Percentiles rank a stretch among this genome's conserved stretches.
Evolutionary conservation across 2,329 filamentous ascomycete species (phyloP).

Genomic region (Capronia coronata): DNA sequence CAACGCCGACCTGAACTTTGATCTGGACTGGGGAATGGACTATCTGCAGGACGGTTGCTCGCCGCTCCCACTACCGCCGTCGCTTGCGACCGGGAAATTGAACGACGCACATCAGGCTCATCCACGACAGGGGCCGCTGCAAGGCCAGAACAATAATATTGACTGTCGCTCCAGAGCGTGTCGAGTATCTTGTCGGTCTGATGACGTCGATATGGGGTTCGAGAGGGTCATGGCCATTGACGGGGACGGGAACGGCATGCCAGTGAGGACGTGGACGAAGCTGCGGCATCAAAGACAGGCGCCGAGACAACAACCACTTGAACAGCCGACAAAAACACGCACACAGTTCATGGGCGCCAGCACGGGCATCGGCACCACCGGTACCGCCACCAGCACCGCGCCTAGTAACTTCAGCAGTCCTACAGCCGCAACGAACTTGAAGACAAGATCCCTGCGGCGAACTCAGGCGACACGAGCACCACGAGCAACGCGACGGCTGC

Average conservation of each 20-base stretch:
- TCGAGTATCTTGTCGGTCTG: background rate
- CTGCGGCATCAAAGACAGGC: too few relatives aligned
- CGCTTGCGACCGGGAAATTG: slow-evolving; percentile 6
- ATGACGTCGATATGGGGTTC: slow-evolving; percentile 10
- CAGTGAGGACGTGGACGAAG: background rate
- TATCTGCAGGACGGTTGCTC: slow-evolving; percentile 5
- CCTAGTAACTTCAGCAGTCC: too few relatives aligned
- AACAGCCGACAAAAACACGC: background rate
- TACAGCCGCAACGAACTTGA: background rate
- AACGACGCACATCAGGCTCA: slow-evolving; percentile 1
- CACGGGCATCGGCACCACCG: too few relatives aligned
- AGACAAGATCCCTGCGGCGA: background rate
- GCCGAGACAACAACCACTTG: background rate
- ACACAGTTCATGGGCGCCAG: too few relatives aligned
- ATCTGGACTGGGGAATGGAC: slow-evolving; percentile 16
- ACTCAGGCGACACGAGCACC: background rate
- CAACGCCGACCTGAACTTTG: slow-evolving; percentile 11
- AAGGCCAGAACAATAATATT: slow-evolving; percentile 7
- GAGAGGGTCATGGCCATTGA: slow-evolving; percentile 1
- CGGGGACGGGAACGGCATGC: background rate
- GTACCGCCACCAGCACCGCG: background rate
- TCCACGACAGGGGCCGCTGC: slow-evolving; percentile 5
- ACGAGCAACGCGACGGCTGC: background rate
- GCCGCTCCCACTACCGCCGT: slow-evolving; percentile 5
- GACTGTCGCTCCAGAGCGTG: background rate